phyloP scores from a whole-genome alignment of 1,284 basidiomycete genomes.

The Apiotrichum montevideense region DNA sequence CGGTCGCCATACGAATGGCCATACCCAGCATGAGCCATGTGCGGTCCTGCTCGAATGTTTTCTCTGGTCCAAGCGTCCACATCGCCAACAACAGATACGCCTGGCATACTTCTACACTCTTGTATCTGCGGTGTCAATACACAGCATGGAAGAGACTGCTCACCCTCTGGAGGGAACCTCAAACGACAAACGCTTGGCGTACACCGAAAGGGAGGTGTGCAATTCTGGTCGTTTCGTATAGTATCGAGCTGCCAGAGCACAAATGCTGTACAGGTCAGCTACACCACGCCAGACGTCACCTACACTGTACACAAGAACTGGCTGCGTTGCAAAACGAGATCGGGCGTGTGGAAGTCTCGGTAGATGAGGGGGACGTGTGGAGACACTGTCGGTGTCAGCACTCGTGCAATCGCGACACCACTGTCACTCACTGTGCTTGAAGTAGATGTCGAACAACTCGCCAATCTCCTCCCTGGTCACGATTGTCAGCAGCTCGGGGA shows the following conservation, averaged over 20 bases:
- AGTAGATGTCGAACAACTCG: constrained; percentile 85
- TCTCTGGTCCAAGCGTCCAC: constrained; percentile 85
- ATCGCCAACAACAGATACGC: constrained; percentile 75
- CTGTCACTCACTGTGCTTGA: constrained; percentile 35
- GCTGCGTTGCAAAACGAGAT: constrained; percentile 81
- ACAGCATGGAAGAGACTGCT: background rate
- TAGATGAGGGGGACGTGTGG: constrained; percentile 57
- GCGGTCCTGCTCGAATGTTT: constrained; percentile 91
- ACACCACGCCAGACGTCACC: constrained; percentile 36
- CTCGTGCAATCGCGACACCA: background rate
- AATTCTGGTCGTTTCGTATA: constrained; percentile 78
- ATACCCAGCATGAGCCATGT: constrained; percentile 82
- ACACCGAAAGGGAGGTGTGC: constrained; percentile 69
- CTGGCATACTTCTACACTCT: constrained; percentile 91
- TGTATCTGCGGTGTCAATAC: constrained; percentile 53
- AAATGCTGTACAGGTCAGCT: constrained; percentile 51
- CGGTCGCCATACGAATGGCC: constrained; percentile 76
- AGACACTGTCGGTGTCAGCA: constrained; percentile 24
- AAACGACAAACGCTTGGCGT: constrained; percentile 88
- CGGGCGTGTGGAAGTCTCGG: constrained; percentile 80
- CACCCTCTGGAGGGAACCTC: constrained; percentile 60
- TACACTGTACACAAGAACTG: constrained; percentile 90
- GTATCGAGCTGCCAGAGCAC: constrained; percentile 86
- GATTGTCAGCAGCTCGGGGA: constrained; percentile 80
- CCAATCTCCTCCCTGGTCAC: constrained; percentile 76